Evolutionary conservation across 345 rosid genomes (phyloP), one percentile per base, ranked within the genome.

Genomic region (Ceriops tagal): DNA sequence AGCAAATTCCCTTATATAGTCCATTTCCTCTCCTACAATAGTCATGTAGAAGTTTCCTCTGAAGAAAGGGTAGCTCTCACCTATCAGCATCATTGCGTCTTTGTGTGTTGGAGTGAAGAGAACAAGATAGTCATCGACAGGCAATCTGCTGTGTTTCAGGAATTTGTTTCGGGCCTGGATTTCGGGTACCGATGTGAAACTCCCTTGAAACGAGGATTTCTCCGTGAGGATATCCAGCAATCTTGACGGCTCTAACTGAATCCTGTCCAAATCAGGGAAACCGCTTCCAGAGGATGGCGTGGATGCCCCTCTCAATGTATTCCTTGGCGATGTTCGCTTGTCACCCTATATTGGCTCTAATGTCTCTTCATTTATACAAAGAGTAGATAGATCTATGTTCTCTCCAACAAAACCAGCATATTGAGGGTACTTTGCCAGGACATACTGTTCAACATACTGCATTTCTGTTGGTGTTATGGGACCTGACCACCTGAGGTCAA

Each of bases 41-140:
- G 82, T 78, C 87, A 89, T 83, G 80, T 89, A 85, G 61, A 81
- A 83, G 69, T 83, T 89, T 18, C 89, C 89, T 49, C 86, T 83
- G 77, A 83, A 82, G 81, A 89, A 86, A 63, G 89, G 91, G 67
- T 89, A 86, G 81, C 93, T 83, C 77, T 89, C 93, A 16, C 93
- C 91, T 16, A 86, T 82, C 64, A 89, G 57, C 88, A 79, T 85
- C 89, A 89, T 82, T 16, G 89, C 89, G 67, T 86, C 91, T 65
- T 68, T 89, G 75, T 85, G 79, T 69, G 72, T 86, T 18, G 88
- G 87, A 68, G 88, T 85, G 78, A 89, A 89, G 10, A 89, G 83
- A 30, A 86, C 88, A 34, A 89, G 86, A 71, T 81, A 89, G 73
- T 85, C 87, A 8, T 78, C 78, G 15, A 83, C 84, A 34, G 80